Base-by-base conservation (phyloP, 495 filamentous ascomycete species). In the Lentithecium fluviatile region DNA sequence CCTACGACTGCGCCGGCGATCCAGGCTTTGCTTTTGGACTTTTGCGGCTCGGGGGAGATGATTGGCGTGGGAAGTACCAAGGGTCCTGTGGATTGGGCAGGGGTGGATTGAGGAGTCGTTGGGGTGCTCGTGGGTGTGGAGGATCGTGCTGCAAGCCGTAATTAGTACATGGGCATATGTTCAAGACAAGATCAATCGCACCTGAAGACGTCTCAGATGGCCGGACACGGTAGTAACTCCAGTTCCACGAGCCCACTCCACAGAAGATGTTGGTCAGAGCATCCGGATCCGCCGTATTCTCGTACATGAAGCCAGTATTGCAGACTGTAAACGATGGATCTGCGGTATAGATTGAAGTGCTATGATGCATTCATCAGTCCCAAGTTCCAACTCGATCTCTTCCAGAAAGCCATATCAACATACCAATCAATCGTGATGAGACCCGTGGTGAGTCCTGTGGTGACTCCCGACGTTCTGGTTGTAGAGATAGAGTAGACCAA, bases 1-100 rank as follows among this genome's bases (percentile, higher is more conserved):
- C 59, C 59, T 17, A 56, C 52, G 13, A 62, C 59, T 2, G 51
- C 59, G 11, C 59, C 59, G 23, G 59, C 59, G 34, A 62, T 62
- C 59, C 59, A 62, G 8, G 59, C 59, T 49, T 62, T 20, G 51
- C 45, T 23, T 15, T 13, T 23, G 13, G 54, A 37, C 10, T 55
- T 55, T 6, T 34, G 38, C 23, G 51, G 23, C 13, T 37, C 13
- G 11, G 47, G 10, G 40, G 38, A 25, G 42, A 13, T 11, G 15
- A 24, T 37, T 36, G 43, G 20, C 25, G 56, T 26, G 11, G 45
- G 13, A n/a, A 7, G 2, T 15, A 12, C n/a, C 19, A n/a, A n/a
- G n/a, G n/a, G n/a, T n/a, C n/a, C n/a, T n/a, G n/a, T n/a, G n/a
- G n/a, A n/a, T n/a, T n/a, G n/a, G n/a, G n/a, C n/a, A n/a, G 45